phyloP scores from a whole-genome alignment of 768 basidiomycete species.

The Gymnopilus junonius region DNA sequence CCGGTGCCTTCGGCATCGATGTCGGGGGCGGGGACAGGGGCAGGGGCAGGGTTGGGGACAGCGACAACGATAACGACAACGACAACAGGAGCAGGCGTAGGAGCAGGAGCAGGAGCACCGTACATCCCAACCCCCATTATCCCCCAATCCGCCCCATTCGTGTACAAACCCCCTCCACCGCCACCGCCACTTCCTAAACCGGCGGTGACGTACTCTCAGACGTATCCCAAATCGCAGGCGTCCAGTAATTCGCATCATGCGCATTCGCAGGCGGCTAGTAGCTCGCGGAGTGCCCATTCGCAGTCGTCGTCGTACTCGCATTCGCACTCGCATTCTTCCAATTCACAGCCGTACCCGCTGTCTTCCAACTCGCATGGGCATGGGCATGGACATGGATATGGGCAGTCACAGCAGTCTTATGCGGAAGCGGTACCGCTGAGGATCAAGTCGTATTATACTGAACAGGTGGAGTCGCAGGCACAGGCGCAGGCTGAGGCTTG shows the following conservation, averaged over 20 bases:
- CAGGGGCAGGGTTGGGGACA: background rate
- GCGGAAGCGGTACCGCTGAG: background rate
- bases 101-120: background rate
- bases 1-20: too few relatives aligned
- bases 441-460: too few relatives aligned
- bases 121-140: slow-evolving; percentile 11
- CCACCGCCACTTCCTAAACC: background rate
- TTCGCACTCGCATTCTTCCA: background rate
- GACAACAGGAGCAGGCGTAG: background rate
- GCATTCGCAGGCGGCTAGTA: too few relatives aligned
- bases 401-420: too few relatives aligned
- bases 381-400: too few relatives aligned
- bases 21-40: too few relatives aligned
- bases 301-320: background rate
- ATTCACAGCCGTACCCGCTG: background rate
- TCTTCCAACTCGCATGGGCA: too few relatives aligned
- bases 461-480: too few relatives aligned
- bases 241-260: too few relatives aligned
- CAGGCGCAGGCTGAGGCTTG: too few relatives aligned
- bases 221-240: background rate
- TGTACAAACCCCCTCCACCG: slow-evolving; percentile 17
- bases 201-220: background rate
- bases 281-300: too few relatives aligned
- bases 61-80: background rate
- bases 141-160: slow-evolving; percentile 19